Percentiles rank a stretch among this genome's conserved stretches.
Evolutionary conservation across 352 stramenopile species (phyloP).

Genomic region (Phytophthora europaea): DNA sequence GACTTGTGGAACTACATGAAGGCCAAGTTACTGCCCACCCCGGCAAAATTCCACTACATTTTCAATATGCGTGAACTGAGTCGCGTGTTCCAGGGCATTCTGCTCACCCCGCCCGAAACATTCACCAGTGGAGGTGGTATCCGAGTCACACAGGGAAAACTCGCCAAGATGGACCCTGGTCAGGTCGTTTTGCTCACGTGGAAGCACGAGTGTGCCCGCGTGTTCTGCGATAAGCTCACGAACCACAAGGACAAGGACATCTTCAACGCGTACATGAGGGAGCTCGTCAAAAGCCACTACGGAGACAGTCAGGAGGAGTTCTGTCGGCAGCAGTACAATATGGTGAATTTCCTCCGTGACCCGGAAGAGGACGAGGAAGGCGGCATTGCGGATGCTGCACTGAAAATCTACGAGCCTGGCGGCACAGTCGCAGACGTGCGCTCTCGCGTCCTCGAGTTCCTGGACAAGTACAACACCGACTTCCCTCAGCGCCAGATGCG

Average conservation of each 20-base stretch:
- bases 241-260: constrained; percentile 98
- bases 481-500: constrained; percentile 97
- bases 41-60: constrained; percentile 99
- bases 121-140: constrained; percentile 93
- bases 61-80: constrained; percentile 99
- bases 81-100: constrained; percentile 98
- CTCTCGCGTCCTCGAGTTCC: constrained; percentile 93
- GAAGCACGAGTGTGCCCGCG: constrained; percentile 98
- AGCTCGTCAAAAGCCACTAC: constrained; percentile 93
- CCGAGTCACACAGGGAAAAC: constrained; percentile 84
- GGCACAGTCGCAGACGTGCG: constrained; percentile 94
- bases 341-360: constrained; percentile 99
- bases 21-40: constrained; percentile 97
- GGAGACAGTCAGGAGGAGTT: constrained; percentile 87
- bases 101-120: constrained; percentile 96
- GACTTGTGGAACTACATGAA: constrained; percentile 98
- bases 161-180: constrained; percentile 91
- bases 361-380: constrained; percentile 98
- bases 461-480: constrained; percentile 98
- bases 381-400: constrained; percentile 93
- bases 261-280: constrained; percentile 93
- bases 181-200: constrained; percentile 96
- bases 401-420: constrained; percentile 98
- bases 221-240: constrained; percentile 99
- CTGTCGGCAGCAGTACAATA: constrained; percentile 86